Percentiles rank a stretch among this genome's conserved stretches.
Evolutionary conservation across 192 early-diverging fungal species (phyloP).

Genomic region (Umbelopsis vinacea): DNA sequence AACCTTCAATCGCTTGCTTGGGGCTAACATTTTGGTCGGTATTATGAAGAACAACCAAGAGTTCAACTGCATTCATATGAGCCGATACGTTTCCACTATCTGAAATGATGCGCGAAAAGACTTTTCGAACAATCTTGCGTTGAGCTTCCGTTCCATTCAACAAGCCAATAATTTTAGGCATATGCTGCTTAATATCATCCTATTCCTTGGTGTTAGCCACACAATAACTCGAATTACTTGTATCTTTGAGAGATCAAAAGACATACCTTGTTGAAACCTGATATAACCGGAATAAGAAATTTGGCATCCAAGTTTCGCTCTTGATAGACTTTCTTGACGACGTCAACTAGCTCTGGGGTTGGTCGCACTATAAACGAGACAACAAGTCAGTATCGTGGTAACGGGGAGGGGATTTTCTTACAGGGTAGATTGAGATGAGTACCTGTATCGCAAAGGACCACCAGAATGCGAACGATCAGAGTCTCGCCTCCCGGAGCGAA

Average conservation of each 20-base stretch:
- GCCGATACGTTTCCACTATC: slow-evolving; percentile 36
- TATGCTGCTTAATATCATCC: slow-evolving; percentile 57
- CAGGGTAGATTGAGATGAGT: not conserved
- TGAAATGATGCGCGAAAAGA: slow-evolving; percentile 64
- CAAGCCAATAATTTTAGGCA: slow-evolving; percentile 65
- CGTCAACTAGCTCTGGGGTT: slow-evolving; percentile 56
- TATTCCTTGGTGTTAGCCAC: slow-evolving; percentile 7
- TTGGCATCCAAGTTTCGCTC: slow-evolving; percentile 62
- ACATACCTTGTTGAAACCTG: slow-evolving; percentile 62
- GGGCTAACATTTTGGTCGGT: slow-evolving; percentile 71
- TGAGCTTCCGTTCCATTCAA: slow-evolving; percentile 68
- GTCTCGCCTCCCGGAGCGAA: slow-evolving; percentile 77
- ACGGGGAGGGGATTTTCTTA: no score
- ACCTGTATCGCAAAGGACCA: slow-evolving; percentile 66
- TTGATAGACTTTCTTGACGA: slow-evolving; percentile 55
- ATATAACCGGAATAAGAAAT: slow-evolving; percentile 72
- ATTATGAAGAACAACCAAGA: slow-evolving; percentile 70
- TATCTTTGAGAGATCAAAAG: no score
- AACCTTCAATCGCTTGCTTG: slow-evolving; percentile 72
- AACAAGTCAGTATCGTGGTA: not conserved
- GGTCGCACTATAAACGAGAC: slow-evolving; percentile 36
- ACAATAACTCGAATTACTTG: no score
- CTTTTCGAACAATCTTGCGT: slow-evolving; percentile 61
- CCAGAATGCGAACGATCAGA: slow-evolving; percentile 65
- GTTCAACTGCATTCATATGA: slow-evolving; percentile 63